Conservation (phyloP, 2,329 filamentous ascomycete species). For the Botryotinia convoluta region DNA sequence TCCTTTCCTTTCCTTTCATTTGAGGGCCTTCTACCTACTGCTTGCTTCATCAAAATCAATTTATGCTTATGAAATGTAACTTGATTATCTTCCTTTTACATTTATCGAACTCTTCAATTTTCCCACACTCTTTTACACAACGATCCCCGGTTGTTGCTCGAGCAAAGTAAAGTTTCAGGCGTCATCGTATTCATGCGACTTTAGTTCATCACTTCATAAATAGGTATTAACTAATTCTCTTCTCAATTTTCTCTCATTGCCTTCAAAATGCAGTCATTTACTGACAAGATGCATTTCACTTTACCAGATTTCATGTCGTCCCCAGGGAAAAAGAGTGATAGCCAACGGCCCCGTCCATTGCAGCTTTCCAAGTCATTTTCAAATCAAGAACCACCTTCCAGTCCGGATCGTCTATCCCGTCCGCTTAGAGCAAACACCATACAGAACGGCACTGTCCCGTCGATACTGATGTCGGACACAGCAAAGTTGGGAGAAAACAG, state of each 20-base stretch:
- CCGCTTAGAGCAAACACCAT: constrained; percentile 36
- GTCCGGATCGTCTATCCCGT: constrained; percentile 28
- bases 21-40: neutral
- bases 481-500: constrained; percentile 20
- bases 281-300: constrained; percentile 36
- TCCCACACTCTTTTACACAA: constrained; percentile 31
- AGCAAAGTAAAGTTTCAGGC: constrained; percentile 36
- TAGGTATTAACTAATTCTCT: constrained; percentile 21
- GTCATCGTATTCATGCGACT: constrained; percentile 35
- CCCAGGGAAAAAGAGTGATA: constrained; percentile 30
- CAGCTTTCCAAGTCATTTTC: constrained; percentile 43
- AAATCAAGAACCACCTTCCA: constrained; percentile 35
- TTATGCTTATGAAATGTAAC: constrained; percentile 28
- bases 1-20: neutral
- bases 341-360: constrained; percentile 36
- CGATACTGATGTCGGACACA: constrained; percentile 25
- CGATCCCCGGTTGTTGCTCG: constrained; percentile 26
- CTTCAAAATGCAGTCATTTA: constrained; percentile 27
- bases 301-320: constrained; percentile 39
- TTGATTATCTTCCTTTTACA: neutral
- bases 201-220: constrained; percentile 22
- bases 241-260: neutral
- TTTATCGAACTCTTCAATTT: constrained; percentile 20
- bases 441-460: constrained; percentile 33
- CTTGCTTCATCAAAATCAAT: neutral